Percentiles rank a stretch among this genome's conserved stretches.
phyloP scores from a whole-genome alignment of 2,329 filamentous ascomycete species.

The Colletotrichum navitas region DNA sequence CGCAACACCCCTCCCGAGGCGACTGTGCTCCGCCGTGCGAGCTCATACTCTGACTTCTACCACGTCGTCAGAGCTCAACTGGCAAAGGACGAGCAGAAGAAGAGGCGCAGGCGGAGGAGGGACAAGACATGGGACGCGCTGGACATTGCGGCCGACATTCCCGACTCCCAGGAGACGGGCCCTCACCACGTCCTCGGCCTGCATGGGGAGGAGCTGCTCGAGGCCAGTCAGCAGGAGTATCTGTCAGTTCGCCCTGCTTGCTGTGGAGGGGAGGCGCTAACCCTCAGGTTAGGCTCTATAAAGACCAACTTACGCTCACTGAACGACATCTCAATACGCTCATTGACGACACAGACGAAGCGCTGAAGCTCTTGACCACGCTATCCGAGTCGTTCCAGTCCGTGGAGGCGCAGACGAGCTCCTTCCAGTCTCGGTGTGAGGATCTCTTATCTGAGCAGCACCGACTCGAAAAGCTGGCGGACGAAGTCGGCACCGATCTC shows the following conservation, averaged over 20 bases:
- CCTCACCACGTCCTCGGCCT: slow-evolving; percentile 60
- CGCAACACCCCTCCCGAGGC: slow-evolving; percentile 74
- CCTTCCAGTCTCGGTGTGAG: slow-evolving; percentile 93
- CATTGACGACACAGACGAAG: slow-evolving; percentile 80
- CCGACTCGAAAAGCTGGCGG: slow-evolving; percentile 81
- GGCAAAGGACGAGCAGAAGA: slow-evolving; percentile 61
- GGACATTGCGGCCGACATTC: slow-evolving; percentile 49
- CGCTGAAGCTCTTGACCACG: slow-evolving; percentile 80
- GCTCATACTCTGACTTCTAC: slow-evolving; percentile 85
- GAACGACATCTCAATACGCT: slow-evolving; percentile 86
- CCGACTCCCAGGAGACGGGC: slow-evolving; percentile 40
- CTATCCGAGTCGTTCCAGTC: slow-evolving; percentile 88
- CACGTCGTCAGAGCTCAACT: slow-evolving; percentile 70
- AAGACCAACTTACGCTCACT: slow-evolving; percentile 83
- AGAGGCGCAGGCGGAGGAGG: slow-evolving; percentile 55
- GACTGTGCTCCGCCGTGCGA: slow-evolving; percentile 73
- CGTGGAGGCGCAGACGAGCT: slow-evolving; percentile 91
- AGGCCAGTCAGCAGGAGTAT: slow-evolving; percentile 88
- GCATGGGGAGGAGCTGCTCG: slow-evolving; percentile 77
- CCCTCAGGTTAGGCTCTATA: slow-evolving; percentile 70
- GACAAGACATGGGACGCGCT: slow-evolving; percentile 66
- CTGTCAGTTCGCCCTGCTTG: slow-evolving; percentile 65
- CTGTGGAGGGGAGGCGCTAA: slow-evolving; percentile 1
- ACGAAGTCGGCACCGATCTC: slow-evolving; percentile 89
- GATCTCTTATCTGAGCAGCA: slow-evolving; percentile 86